Base-by-base conservation (phyloP, 208 protist genomes). In the Phytomonas sp. region DNA sequence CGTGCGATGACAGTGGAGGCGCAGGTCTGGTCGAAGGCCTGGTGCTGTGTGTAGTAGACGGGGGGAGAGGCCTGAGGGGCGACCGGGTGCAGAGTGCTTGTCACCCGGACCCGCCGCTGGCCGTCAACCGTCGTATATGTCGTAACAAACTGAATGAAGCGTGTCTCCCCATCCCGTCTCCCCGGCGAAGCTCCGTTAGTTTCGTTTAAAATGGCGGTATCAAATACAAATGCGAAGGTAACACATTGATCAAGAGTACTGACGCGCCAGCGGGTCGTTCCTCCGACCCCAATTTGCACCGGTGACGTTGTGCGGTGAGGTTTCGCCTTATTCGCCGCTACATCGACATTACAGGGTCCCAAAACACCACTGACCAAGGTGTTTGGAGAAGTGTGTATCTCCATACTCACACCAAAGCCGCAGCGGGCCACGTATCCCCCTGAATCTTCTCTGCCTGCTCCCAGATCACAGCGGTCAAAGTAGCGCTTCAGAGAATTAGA, bases 11-110 rank as follows among this genome's bases (percentile, higher is more conserved):
- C 75, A 11, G 87, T 89, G 0, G 85, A 74, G 2, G 90, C 87
- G 59, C 87, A 93, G 17, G 98, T 97, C 80, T 99, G 98, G 75
- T 99, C 98, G 76, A 99, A 99, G 17, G 84, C 72, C 29, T 82
- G 43, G 17, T 67, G 28, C 40, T 76, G 61, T 13, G 74, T 76
- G 73, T 83, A 92, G 79, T 80, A 93, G 32, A 68, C 65, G 29
- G 87, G 75, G 23, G 80, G 64, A 23, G 73, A 74, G 9, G 29
- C 62, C 23, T 78, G 23, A 30, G 80, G 85, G n/a, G 87, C 79
- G 60, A 91, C 67, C n/a, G 78, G 88, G 69, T 87, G 84, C 62
- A 78, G 60, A 13, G 93, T 62, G 51, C 90, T 98, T 34, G 92
- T 97, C 37, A 98, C 92, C 23, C 95, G 88, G 26, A 98, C 71